Evolutionary conservation across 805 yeast species (phyloP).

Genomic region (Zygosaccharomyces pseudorouxii): DNA sequence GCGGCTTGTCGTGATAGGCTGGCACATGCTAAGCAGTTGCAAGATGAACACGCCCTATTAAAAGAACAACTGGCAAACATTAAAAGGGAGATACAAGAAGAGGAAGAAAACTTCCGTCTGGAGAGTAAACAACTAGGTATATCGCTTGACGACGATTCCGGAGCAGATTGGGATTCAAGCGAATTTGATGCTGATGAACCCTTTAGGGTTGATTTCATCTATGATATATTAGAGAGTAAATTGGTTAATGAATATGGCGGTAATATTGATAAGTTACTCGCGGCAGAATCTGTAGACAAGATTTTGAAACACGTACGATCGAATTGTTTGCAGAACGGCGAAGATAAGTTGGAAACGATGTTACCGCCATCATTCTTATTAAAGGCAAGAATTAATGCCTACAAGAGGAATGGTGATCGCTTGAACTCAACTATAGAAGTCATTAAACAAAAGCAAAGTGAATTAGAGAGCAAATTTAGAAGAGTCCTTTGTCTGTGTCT

Average conservation of each 20-base stretch:
- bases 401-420: conserved; percentile 59
- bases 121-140: conserved; percentile 38
- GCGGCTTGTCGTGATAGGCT: conserved; percentile 27
- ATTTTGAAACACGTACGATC: conserved; percentile 25
- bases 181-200: conserved; percentile 88
- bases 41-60: conserved; percentile 51
- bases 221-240: conserved; percentile 46
- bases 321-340: conserved; percentile 12
- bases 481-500: conserved; percentile 87
- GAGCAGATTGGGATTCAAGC: conserved; percentile 41
- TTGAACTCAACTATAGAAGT: conserved; percentile 49
- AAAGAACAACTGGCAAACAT: conserved; percentile 54
- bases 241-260: conserved; percentile 34
- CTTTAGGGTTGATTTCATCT: conserved; percentile 63
- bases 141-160: conserved; percentile 27
- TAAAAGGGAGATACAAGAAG: conserved; percentile 59
- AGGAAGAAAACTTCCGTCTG: conserved; percentile 51
- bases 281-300: conserved; percentile 20
- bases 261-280: conserved; percentile 28
- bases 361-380: conserved; percentile 44
- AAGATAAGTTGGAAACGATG: conserved; percentile 17
- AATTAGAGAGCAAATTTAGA: conserved; percentile 71
- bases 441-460: conserved; percentile 50
- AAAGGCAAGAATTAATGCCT: conserved; percentile 77
- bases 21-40: conserved; percentile 37